A percentile compares a stretch with the other conserved stretches of the same genome.
These are phyloP conservation scores for Actinomucor elegans DNA, from an alignment of 371 early-diverging fungal species.

Conservation along the genomic window DNA sequence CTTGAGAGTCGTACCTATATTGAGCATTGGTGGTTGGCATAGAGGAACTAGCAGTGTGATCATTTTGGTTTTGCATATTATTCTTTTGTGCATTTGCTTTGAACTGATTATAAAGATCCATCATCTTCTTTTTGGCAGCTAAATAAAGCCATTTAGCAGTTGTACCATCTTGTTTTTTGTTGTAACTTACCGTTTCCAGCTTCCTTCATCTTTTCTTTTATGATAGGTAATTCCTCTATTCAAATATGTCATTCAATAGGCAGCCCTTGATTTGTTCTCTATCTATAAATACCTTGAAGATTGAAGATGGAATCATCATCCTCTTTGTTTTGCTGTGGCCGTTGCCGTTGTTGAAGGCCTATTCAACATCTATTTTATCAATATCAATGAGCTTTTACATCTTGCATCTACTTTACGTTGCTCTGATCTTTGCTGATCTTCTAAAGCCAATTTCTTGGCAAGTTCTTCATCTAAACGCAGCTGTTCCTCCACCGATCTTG, in stretches of 20 bases:
- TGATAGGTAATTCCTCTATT: slow-evolving; percentile 48
- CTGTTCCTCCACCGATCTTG: slow-evolving; percentile 40
- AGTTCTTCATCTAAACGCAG: slow-evolving; percentile 48
- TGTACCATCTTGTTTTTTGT: slow-evolving; percentile 28
- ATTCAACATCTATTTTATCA: background rate
- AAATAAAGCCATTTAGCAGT: background rate
- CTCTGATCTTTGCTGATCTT: slow-evolving; percentile 30
- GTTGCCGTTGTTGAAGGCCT: slow-evolving; percentile 7
- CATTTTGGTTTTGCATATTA: slow-evolving; percentile 3
- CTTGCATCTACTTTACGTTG: slow-evolving; percentile 19
- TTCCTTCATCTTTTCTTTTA: slow-evolving; percentile 49
- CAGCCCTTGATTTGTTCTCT: no score
- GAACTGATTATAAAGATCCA: slow-evolving; percentile 47
- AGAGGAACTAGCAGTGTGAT: slow-evolving; percentile 10
- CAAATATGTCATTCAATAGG: background rate
- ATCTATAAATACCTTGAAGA: slow-evolving; percentile 36
- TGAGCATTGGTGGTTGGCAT: slow-evolving; percentile 49
- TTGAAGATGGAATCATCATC: slow-evolving; percentile 41
- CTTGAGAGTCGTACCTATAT: slow-evolving; percentile 26
- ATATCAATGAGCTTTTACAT: no score
- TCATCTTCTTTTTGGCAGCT: slow-evolving; percentile 54
- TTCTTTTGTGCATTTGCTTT: slow-evolving; percentile 31
- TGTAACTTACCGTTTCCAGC: slow-evolving; percentile 44
- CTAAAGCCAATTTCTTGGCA: slow-evolving; percentile 40
- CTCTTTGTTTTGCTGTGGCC: background rate